A percentile compares a stretch with the other conserved stretches of the same genome.
phyloP scores from a whole-genome alignment of 345 rosid species.

The Gossypium bickii region DNA sequence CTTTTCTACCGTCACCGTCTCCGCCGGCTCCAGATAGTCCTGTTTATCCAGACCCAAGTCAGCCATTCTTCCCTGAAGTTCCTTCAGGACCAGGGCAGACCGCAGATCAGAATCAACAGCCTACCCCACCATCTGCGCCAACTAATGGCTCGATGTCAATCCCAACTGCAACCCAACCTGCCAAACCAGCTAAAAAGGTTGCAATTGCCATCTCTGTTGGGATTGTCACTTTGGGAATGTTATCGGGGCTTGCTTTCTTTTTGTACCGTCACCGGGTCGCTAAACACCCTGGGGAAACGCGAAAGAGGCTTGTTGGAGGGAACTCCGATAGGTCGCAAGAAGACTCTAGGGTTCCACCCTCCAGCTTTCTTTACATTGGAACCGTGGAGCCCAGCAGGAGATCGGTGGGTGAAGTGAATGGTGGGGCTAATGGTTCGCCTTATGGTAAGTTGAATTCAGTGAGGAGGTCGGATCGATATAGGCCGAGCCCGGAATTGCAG shows the following conservation, averaged over 20 bases:
- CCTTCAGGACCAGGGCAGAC: slow-evolving; percentile 44
- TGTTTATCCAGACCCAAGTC: slow-evolving; percentile 48
- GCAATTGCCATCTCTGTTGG: slow-evolving; percentile 88
- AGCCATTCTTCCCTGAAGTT: slow-evolving; percentile 88
- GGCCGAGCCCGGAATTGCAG: slow-evolving; percentile 95
- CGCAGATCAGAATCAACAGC: slow-evolving; percentile 45
- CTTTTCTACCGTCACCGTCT: slow-evolving; percentile 19
- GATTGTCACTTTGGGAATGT: slow-evolving; percentile 90
- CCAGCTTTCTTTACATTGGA: slow-evolving; percentile 40
- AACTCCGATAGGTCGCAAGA: neutral
- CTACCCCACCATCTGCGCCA: slow-evolving; percentile 40
- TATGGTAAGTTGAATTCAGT: slow-evolving; percentile 63
- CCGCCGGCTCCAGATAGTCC: slow-evolving; percentile 50
- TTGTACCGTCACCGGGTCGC: slow-evolving; percentile 58
- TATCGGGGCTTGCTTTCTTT: slow-evolving; percentile 84
- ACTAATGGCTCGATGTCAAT: slow-evolving; percentile 60
- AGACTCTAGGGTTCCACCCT: neutral
- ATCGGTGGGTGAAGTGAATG: slow-evolving; percentile 42
- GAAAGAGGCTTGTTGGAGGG: slow-evolving; percentile 60
- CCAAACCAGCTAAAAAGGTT: slow-evolving; percentile 69
- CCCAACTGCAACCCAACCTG: slow-evolving; percentile 62
- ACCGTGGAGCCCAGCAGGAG: slow-evolving; percentile 66
- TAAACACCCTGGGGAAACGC: slow-evolving; percentile 55
- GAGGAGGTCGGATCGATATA: slow-evolving; percentile 75
- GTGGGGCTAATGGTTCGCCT: slow-evolving; percentile 51